Evolutionary conservation across 2,329 filamentous ascomycete genomes (phyloP), one percentile per base, ranked within the genome.

Genomic region (Botryosphaeria dothidea): DNA sequence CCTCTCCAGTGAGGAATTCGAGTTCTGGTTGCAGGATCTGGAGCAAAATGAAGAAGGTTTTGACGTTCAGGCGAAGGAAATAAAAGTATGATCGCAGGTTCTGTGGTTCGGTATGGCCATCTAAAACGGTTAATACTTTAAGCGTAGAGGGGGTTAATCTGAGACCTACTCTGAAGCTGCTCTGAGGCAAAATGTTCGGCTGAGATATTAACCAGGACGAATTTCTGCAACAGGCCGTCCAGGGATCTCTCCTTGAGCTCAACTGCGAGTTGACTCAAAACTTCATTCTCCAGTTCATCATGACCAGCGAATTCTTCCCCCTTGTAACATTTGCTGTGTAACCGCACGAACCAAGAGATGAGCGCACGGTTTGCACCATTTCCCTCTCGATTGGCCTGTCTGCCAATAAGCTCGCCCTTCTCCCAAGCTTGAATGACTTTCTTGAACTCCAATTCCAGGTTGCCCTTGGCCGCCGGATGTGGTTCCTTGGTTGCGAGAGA

Each of bases 301-400:
- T 93, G 90, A 67, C 90, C 88, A 0, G 87, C 80, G 71, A 95
- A 93, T 49, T 88, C 84, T 66, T 90, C 84, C 34, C 92, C 93
- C 67, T 89, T 89, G 78, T 91, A 94, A 76, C 92, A 94, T 73
- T 90, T 88, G 54, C 92, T 92, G 74, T 97, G 94, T 48, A 97
- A 85, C 70, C 90, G 89, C 66, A 94, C 86, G 71, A 97, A 96
- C 90, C 93, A 95, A 60, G 88, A 86, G 52, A 89, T 82, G 64
- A 97, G 84, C 38, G 88, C 87, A 69, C 88, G 86, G 43, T 85
- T 83, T 1, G 85, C 83, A 64, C 85, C 84, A 65, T 86, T 85
- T 27, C 70, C 83, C 64, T 75, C 73, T 49, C 75, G 72, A 66
- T 78, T 81, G 8, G 63, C 25, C 36, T 65, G 63, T 23, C 56